Conservation (phyloP, 2,329 filamentous ascomycete genomes). For the Verticillium nonalfalfae region DNA sequence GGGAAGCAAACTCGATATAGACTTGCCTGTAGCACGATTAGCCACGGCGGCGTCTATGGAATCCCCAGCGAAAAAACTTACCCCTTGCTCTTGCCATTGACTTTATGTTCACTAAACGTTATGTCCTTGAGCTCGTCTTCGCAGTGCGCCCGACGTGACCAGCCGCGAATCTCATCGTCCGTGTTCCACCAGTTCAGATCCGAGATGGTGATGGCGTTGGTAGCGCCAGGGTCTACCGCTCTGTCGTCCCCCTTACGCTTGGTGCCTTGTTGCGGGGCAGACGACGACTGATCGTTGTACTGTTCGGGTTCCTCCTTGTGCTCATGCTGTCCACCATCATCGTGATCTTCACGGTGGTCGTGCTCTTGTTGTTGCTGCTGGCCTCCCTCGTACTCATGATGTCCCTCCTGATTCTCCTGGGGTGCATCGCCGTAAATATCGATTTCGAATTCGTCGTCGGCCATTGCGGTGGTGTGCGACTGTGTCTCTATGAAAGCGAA, state of each 20-base stretch:
- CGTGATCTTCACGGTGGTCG: slow-evolving; percentile 20
- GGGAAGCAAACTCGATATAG: slow-evolving; percentile 77
- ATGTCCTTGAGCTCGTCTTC: slow-evolving; percentile 87
- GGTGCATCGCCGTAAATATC: slow-evolving; percentile 62
- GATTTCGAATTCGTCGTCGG: slow-evolving; percentile 67
- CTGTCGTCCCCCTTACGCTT: slow-evolving; percentile 58
- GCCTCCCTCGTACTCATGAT: slow-evolving; percentile 30
- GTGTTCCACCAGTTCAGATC: slow-evolving; percentile 97
- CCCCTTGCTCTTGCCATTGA: slow-evolving; percentile 99
- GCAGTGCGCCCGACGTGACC: slow-evolving; percentile 70
- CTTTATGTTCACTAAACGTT: slow-evolving; percentile 97
- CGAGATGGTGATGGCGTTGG: slow-evolving; percentile 73
- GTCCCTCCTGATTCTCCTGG: slow-evolving; percentile 29
- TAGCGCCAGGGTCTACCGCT: slow-evolving; percentile 53
- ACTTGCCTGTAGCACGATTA: slow-evolving; percentile 48
- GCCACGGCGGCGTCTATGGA: not conserved
- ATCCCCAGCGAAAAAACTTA: slow-evolving; percentile 32
- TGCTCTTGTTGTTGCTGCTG: slow-evolving; percentile 33
- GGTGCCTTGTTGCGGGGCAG: slow-evolving; percentile 41
- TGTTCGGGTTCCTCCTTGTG: slow-evolving; percentile 23
- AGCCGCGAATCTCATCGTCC: slow-evolving; percentile 89
- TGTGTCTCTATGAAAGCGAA: slow-evolving; percentile 2
- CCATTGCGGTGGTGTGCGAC: slow-evolving; percentile 39
- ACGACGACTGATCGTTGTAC: slow-evolving; percentile 8
- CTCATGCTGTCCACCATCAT: slow-evolving; percentile 20